These are phyloP conservation scores for Fusarium xylarioides DNA, from an alignment of 2,329 filamentous ascomycete genomes.

Conservation along the genomic window DNA sequence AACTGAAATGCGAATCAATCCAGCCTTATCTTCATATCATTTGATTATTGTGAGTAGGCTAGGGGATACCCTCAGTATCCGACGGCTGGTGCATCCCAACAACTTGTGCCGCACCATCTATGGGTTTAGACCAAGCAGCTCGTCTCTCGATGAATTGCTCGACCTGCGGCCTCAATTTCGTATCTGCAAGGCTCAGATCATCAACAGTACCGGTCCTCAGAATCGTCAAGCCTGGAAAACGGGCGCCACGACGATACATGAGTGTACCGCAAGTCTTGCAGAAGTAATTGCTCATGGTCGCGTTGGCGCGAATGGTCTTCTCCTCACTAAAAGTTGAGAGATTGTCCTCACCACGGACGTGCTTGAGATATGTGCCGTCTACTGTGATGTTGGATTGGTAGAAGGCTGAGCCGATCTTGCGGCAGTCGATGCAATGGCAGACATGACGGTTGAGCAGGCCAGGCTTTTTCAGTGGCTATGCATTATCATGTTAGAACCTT, in stretches of 20 bases:
- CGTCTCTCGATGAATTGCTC: conserved; percentile 64
- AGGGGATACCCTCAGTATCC: background rate
- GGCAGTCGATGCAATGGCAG: background rate
- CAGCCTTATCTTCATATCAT: background rate
- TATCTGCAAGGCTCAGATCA: conserved; percentile 67
- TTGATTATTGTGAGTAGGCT: background rate
- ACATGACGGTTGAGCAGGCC: background rate
- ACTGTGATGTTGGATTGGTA: conserved; percentile 1
- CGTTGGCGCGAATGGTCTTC: background rate
- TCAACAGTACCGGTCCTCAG: conserved; percentile 69
- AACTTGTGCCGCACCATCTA: background rate
- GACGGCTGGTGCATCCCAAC: background rate
- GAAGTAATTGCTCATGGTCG: conserved; percentile 68
- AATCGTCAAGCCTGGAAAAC: conserved; percentile 57
- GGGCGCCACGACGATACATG: conserved; percentile 63
- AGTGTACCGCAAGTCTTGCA: conserved; percentile 67
- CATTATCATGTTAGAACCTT: background rate
- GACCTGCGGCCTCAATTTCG: conserved; percentile 60
- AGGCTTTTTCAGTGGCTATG: background rate
- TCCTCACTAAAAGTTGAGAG: background rate
- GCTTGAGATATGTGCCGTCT: background rate
- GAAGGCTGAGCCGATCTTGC: conserved; percentile 2
- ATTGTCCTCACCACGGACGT: background rate
- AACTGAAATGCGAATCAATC: background rate
- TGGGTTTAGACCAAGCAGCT: conserved; percentile 48